A percentile compares a stretch with the other conserved stretches of the same genome.
Evolutionary conservation across 768 basidiomycete genomes (phyloP).

Genomic region (Hygrophoropsis aurantiaca): DNA sequence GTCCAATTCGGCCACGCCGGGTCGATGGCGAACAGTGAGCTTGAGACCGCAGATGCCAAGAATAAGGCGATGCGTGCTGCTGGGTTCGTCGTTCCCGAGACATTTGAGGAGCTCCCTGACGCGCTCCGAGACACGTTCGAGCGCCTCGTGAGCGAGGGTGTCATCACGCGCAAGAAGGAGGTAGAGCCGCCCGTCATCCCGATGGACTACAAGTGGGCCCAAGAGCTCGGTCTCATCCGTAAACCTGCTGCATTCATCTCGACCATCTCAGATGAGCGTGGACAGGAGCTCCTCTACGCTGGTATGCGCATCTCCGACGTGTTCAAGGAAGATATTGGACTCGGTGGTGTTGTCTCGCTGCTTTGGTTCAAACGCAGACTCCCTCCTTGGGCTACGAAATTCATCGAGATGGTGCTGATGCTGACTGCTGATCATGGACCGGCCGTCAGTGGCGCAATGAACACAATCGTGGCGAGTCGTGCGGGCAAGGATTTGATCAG

Average conservation of each 20-base stretch:
- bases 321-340: conserved; percentile 95
- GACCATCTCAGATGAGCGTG: conserved; percentile 98
- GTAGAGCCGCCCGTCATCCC: conserved; percentile 92
- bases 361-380: conserved; percentile 98
- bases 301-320: conserved; percentile 99
- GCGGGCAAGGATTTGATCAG: conserved; percentile 99
- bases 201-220: conserved; percentile 99
- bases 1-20: conserved; percentile 99
- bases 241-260: conserved; percentile 99
- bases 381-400: conserved; percentile 93
- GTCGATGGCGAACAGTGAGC: conserved; percentile 94
- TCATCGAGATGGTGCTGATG: conserved; percentile 99
- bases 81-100: conserved; percentile 95
- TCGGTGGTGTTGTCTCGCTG: conserved; percentile 94
- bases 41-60: conserved; percentile 98
- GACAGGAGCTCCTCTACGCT: conserved; percentile 96
- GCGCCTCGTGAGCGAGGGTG: conserved; percentile 66
- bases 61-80: conserved; percentile 92
- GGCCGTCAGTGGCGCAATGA: conserved; percentile 98
- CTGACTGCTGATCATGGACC: conserved; percentile 98
- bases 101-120: conserved; percentile 92
- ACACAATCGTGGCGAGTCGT: conserved; percentile 97
- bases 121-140: conserved; percentile 87
- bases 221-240: conserved; percentile 96
- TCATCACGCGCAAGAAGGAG: conserved; percentile 71